phyloP scores from a whole-genome alignment of 1,284 basidiomycete species.

The Moesziomyces parantarcticus region DNA sequence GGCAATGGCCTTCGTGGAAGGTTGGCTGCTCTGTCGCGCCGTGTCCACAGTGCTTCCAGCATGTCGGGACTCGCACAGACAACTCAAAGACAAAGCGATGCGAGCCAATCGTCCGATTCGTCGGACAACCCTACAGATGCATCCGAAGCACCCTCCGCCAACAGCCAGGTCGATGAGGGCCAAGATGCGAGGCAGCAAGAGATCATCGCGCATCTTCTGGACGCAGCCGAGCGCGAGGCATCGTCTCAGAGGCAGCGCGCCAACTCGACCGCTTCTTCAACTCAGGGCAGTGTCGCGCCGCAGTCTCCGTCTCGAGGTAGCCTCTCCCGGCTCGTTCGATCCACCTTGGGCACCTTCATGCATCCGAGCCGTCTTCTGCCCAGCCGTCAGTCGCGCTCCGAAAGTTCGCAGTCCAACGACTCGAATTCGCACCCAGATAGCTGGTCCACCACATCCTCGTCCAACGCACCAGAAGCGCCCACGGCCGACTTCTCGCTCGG shows the following conservation, averaged over 20 bases:
- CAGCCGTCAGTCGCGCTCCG: conserved; percentile 7
- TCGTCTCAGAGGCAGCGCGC: conserved; percentile 16
- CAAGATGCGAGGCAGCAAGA: conserved; percentile 27
- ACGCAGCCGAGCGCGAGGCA: conserved; percentile 34
- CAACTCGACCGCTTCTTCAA: conserved; percentile 8
- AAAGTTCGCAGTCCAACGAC: neutral
- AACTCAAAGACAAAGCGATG: neutral
- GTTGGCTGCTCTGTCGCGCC: conserved; percentile 29
- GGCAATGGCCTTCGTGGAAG: conserved; percentile 41
- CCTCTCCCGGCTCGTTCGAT: conserved; percentile 31
- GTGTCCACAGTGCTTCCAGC: conserved; percentile 18
- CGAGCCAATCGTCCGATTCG: too few relatives aligned
- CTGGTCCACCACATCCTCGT: neutral
- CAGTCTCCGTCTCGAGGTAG: conserved; percentile 15
- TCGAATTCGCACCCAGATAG: conserved; percentile 3
- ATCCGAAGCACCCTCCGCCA: neutral
- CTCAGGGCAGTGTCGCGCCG: conserved; percentile 1
- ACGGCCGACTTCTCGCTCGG: conserved; percentile 35
- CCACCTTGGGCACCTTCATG: conserved; percentile 27
- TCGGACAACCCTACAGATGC: neutral
- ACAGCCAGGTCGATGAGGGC: neutral
- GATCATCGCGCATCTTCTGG: conserved; percentile 32
- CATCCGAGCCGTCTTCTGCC: conserved; percentile 35
- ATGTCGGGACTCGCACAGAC: conserved; percentile 2
- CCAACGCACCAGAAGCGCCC: neutral